Base-by-base conservation (phyloP, 371 early-diverging fungal genomes). In the Mortierella sp. region DNA sequence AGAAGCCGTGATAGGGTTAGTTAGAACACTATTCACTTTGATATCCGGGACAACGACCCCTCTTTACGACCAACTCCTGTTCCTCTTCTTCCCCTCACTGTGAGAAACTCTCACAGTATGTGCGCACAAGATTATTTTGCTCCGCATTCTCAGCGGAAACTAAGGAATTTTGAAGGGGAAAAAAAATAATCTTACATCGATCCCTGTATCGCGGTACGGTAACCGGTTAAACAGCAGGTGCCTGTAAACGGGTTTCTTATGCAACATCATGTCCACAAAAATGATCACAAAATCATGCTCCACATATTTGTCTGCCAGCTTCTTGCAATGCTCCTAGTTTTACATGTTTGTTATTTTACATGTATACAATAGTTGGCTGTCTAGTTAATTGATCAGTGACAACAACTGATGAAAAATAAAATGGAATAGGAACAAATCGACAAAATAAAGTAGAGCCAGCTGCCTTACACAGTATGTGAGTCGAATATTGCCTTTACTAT, bases 251-350 rank as follows among this genome's bases (percentile, higher is more conserved):
- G 95, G 96, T 47, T 93, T 92, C 83, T 96, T 96, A 83, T 94
- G 95, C 65, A 98, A 86, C 18, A 97, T 84, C 95, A 97, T 92
- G 86, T 98, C 98, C 73, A 97, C 95, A 83, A 97, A 96, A 69
- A 96, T 90, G 65, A 97, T 91, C 14, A 96, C 90, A 79, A 91
- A 89, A 80, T 97, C 98, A 74, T 93, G 93, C 83, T 98, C 98
- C 57, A 97, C 90, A 84, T 98, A 98, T 83, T 95, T 96, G 88
- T 98, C 98, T 47, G 95, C 96, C 77, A 97, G 94, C 43, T 89
- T 85, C 47, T 93, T 87, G 86, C 98, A 97, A 22, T 78, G 80
- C 40, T 89, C 88, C 93, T 93, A 85, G 5, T 32, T n/a, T 39
- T 64, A 8, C 40, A 63, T 12, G 57, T 28, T 22, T n/a, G 39